phyloP scores from a whole-genome alignment of 129 eudicot genomes.

The Flaveria linearis region DNA sequence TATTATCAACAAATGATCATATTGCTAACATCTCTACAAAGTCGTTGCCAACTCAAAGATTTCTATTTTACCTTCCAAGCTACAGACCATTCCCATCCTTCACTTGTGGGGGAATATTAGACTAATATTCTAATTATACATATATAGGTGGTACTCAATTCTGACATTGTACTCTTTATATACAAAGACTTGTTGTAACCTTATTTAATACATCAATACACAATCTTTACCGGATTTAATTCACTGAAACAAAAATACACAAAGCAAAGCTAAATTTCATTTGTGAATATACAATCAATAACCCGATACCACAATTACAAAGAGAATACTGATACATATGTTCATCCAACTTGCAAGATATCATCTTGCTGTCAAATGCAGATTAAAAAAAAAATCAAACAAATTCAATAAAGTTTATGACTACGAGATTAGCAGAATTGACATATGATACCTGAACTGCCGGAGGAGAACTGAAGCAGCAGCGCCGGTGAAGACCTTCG shows the following conservation, averaged over 20 bases:
- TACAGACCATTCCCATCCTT: no score
- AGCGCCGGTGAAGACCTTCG: neutral
- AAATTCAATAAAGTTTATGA: neutral
- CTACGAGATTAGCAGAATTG: neutral
- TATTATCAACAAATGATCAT: no score
- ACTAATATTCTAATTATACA: no score
- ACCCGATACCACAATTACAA: neutral
- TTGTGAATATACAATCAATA: neutral
- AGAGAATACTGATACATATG: neutral
- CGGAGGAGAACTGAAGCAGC: neutral
- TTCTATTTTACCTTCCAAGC: no score
- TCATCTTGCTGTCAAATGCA: neutral
- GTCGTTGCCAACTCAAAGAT: no score
- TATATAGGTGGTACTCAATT: no score
- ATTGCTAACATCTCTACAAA: no score
- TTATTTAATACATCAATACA: neutral
- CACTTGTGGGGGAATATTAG: no score
- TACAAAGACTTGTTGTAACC: no score
- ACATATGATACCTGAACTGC: neutral
- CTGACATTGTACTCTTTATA: no score
- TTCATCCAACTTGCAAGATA: neutral
- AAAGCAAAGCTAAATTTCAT: neutral
- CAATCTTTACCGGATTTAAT: no score
- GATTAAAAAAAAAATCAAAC: neutral
- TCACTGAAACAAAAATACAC: neutral